These are phyloP conservation scores for Scleromitrula shiraiana DNA, from an alignment of 2,329 filamentous ascomycete genomes.

Conservation along the genomic window DNA sequence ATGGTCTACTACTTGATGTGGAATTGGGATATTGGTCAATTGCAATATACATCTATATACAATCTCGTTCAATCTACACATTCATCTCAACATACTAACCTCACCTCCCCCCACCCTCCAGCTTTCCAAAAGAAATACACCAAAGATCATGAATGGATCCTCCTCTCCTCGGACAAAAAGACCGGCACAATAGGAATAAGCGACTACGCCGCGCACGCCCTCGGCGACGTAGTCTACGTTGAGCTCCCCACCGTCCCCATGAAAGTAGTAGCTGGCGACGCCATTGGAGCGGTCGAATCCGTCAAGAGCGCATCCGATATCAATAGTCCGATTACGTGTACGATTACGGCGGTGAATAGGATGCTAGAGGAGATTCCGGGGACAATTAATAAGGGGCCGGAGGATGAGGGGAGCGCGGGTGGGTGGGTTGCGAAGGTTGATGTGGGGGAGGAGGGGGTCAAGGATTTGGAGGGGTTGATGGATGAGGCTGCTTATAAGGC, in stretches of 20 bases:
- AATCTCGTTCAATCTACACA: not conserved
- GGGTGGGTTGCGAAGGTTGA: conserved; percentile 91
- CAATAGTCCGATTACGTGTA: conserved; percentile 77
- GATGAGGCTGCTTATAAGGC: conserved; percentile 67
- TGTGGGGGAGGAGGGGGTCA: conserved; percentile 55
- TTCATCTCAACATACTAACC: conserved; percentile 1
- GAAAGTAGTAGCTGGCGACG: conserved; percentile 66
- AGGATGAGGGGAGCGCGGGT: conserved; percentile 63
- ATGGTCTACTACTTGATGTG: too few species aligned
- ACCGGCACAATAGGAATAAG: conserved; percentile 80
- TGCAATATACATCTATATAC: not conserved
- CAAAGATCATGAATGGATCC: conserved; percentile 97
- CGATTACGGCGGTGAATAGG: conserved; percentile 65
- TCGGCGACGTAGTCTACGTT: conserved; percentile 95
- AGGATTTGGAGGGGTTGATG: conserved; percentile 72
- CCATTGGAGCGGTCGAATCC: conserved; percentile 91
- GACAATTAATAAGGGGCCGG: conserved; percentile 82
- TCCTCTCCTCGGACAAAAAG: conserved; percentile 74
- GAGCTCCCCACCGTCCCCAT: conserved; percentile 73
- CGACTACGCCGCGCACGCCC: conserved; percentile 79
- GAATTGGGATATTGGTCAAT: not conserved
- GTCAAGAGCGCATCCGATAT: conserved; percentile 99
- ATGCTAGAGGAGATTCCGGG: conserved; percentile 76
- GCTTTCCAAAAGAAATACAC: conserved; percentile 68
- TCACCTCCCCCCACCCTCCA: not conserved